Evolutionary conservation across 768 basidiomycete genomes (phyloP).

Genomic region (Trametes meyenii): DNA sequence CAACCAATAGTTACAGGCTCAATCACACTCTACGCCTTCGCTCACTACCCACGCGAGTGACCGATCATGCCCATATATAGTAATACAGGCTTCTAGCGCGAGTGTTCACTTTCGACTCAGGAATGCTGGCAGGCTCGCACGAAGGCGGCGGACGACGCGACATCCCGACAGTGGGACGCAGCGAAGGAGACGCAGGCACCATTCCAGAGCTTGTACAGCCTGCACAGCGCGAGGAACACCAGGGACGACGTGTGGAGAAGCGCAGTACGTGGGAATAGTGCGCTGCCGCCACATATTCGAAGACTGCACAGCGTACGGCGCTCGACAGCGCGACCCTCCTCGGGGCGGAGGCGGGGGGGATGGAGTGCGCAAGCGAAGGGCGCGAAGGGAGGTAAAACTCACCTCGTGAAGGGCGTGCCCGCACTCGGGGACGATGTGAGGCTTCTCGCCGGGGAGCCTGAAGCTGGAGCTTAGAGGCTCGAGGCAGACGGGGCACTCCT

Average conservation of each 20-base stretch:
- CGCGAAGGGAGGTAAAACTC: conserved; percentile 23
- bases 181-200: conserved; percentile 4
- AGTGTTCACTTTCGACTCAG: not conserved
- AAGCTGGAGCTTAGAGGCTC: conserved; percentile 94
- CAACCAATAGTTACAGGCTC: not conserved
- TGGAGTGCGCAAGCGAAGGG: not conserved
- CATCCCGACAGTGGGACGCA: not conserved
- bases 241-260: conserved; percentile 8
- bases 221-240: conserved; percentile 5
- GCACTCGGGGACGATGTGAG: conserved; percentile 96
- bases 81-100: not conserved
- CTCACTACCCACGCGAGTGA: not conserved
- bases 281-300: conserved; percentile 12
- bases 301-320: not conserved
- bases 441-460: conserved; percentile 93
- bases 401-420: conserved; percentile 98
- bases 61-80: conserved; percentile 4
- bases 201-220: not conserved
- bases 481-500: conserved; percentile 95
- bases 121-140: not conserved
- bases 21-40: no score
- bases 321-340: not conserved
- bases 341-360: not conserved
- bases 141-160: not conserved
- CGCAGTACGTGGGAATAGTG: conserved; percentile 13